Evolutionary conservation across 441 rosid genomes (phyloP), one percentile per base, ranked within the genome.

Genomic region (Hypseocharis bilobata): DNA sequence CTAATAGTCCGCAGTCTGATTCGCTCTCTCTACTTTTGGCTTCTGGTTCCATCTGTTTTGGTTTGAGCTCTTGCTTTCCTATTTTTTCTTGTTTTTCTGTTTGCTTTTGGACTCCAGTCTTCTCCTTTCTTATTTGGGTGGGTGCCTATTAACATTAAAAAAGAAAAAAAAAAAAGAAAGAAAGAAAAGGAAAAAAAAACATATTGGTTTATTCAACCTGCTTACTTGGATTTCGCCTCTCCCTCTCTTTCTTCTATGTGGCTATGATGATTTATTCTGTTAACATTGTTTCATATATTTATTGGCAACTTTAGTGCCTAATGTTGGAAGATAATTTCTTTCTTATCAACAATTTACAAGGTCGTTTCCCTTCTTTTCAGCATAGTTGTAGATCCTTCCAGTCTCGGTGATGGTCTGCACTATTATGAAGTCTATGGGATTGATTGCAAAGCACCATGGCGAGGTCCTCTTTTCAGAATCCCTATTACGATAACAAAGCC

Each of bases 381-480:
- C 72, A 84, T 94, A 64, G 87, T 94, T 63, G 92, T 94, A 77
- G 96, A 94, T 84, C 98, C 99, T 64, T 80, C 92, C 71, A 85
- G 78, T 77, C 89, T 91, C 42, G 77, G 73, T 70, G 85, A 80
- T 66, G 99, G 96, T 73, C 86, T 89, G 64, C 96, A 89, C 76
- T 94, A 91, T 75, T 86, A 75, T 78, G 99, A 91, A 88, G 87
- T 91, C 44, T 84, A 80, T 72, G 99, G 96, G 54, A 71, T 91
- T 84, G 99, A 94, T 79, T 89, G 96, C 85, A 91, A 85, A 82
- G 89, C 92, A 20, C 92, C 92, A 67, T 84, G 89, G 94, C 96
- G 96, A 57, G 99, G 98, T 63, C 86, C 95, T 60, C 72, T 94
- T 76, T 91, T 94, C 82, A 85, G 89, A 81, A 85, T 91, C 65